Evolutionary conservation across 768 basidiomycete genomes (phyloP), one percentile per base, ranked within the genome.

Genomic region (Suillus lakei): DNA sequence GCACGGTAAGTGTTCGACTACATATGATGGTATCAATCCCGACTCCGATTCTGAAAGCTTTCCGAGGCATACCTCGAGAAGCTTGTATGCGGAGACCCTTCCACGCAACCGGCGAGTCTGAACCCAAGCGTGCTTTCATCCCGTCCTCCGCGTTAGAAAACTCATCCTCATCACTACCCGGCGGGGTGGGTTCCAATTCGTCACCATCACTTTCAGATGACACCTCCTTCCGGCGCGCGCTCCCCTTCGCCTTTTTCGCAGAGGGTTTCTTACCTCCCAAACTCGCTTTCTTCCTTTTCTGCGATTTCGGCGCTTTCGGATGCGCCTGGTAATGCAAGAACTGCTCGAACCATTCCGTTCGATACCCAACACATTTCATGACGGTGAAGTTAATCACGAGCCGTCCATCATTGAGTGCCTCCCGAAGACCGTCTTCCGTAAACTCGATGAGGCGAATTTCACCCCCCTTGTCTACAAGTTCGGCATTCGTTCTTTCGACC

Each of bases 281-380:
- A 21, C 32, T 48, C 23, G 18, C 23, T 36, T 62, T 56, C 36
- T 36, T 28, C 38, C 61, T 62, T 36, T 36, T 56, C 21, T 56
- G 36, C 15, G 56, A 16, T 56, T 36, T 56, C 23, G 23, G 23
- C 21, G 69, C 60, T 28, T 70, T 69, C 5, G 71, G 68, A 39
- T 69, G 50, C 15, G 68, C 60, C 39, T 68, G 54, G 39, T 64
- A 67, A 28, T 68, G 46, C 21, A 66, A 23, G 36, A 71, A 61
- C n/a, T 61, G 32, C 34, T 71, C 66, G 51, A 69, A 65, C 71
- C 68, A 71, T 13, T 69, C 66, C 15, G 66, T 36, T 9, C 70
- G 71, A 60, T 67, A 72, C n/a, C 66, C 67, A n/a, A 68, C 70
- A 34, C 71, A 71, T 34, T 68, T 64, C 34, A 72, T 62, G 38